Evolutionary conservation across 768 basidiomycete genomes (phyloP).

Genomic region (Leucosporidium yakuticum): DNA sequence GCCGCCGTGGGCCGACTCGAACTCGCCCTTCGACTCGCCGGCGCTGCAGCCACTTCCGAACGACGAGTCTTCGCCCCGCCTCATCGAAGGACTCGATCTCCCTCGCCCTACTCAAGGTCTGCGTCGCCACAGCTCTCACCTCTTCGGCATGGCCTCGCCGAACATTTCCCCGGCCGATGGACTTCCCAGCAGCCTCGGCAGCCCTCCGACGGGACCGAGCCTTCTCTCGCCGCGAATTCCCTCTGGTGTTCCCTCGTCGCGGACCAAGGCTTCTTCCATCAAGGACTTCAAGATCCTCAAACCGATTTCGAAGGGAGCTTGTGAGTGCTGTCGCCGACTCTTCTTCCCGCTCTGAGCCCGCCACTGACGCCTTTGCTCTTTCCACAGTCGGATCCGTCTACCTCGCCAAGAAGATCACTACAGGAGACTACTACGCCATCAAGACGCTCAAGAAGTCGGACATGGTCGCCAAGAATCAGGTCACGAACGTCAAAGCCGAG

Average conservation of each 20-base stretch:
- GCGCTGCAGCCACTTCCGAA: slow-evolving; percentile 27
- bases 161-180: slow-evolving; percentile 3
- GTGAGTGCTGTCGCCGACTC: slow-evolving; percentile 2
- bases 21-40: slow-evolving; percentile 30
- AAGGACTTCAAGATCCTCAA: slow-evolving; percentile 99
- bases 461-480: slow-evolving; percentile 99
- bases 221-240: slow-evolving; percentile 76
- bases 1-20: slow-evolving; percentile 39
- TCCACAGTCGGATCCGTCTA: slow-evolving; percentile 83
- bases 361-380: background rate
- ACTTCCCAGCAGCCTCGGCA: slow-evolving; percentile 4
- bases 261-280: slow-evolving; percentile 81
- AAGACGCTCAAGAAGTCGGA: slow-evolving; percentile 99
- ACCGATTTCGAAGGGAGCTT: slow-evolving; percentile 93
- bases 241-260: slow-evolving; percentile 66
- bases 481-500: slow-evolving; percentile 99
- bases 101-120: slow-evolving; percentile 17
- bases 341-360: too few species aligned
- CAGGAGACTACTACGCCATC: slow-evolving; percentile 98
- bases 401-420: slow-evolving; percentile 93
- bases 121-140: slow-evolving; percentile 21
- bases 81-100: slow-evolving; percentile 26
- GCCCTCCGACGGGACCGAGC: slow-evolving; percentile 11
- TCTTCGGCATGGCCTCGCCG: slow-evolving; percentile 21
- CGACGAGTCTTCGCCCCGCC: slow-evolving; percentile 18